Percentiles rank a stretch among this genome's conserved stretches.
phyloP scores from a whole-genome alignment of 2,329 filamentous ascomycete genomes.

The Periconia sp. region DNA sequence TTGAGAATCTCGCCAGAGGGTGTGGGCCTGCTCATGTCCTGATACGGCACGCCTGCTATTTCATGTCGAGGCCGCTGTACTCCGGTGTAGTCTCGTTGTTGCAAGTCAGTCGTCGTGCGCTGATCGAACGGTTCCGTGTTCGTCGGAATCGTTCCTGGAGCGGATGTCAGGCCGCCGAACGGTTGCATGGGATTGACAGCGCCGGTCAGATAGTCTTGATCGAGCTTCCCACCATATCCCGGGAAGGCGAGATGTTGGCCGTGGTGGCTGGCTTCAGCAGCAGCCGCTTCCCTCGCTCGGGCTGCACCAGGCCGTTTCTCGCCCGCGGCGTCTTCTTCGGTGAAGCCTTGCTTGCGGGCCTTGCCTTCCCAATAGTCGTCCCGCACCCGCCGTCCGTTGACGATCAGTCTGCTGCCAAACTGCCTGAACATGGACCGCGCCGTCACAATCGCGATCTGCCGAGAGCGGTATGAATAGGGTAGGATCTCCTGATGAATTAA shows the following conservation, averaged over 20 bases:
- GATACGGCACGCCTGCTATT: constrained; percentile 80
- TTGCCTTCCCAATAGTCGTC: constrained; percentile 99
- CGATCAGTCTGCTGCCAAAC: constrained; percentile 93
- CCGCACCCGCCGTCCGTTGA: constrained; percentile 85
- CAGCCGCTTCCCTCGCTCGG: constrained; percentile 83
- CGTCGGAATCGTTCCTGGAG: constrained; percentile 76
- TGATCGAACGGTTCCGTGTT: constrained; percentile 68
- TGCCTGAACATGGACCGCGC: constrained; percentile 98
- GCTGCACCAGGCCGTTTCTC: constrained; percentile 94
- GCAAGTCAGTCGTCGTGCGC: constrained; percentile 75
- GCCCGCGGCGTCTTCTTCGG: constrained; percentile 91
- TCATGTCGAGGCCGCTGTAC: constrained; percentile 89
- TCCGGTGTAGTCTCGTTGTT: constrained; percentile 80
- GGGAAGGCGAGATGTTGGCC: constrained; percentile 53
- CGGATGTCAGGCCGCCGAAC: constrained; percentile 67
- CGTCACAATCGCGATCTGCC: constrained; percentile 97
- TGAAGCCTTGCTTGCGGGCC: constrained; percentile 96
- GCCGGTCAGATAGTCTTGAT: constrained; percentile 39
- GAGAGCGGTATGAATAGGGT: constrained; percentile 96
- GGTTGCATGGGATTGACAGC: constrained; percentile 40
- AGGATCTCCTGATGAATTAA: constrained; percentile 93
- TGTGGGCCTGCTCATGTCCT: constrained; percentile 81
- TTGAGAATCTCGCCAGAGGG: constrained; percentile 79
- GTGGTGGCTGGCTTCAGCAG: constrained; percentile 66
- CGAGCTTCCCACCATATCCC: constrained; percentile 36